Evolutionary conservation across 2,329 filamentous ascomycete species (phyloP).

Genomic region (Aquanectria penicillioides): DNA sequence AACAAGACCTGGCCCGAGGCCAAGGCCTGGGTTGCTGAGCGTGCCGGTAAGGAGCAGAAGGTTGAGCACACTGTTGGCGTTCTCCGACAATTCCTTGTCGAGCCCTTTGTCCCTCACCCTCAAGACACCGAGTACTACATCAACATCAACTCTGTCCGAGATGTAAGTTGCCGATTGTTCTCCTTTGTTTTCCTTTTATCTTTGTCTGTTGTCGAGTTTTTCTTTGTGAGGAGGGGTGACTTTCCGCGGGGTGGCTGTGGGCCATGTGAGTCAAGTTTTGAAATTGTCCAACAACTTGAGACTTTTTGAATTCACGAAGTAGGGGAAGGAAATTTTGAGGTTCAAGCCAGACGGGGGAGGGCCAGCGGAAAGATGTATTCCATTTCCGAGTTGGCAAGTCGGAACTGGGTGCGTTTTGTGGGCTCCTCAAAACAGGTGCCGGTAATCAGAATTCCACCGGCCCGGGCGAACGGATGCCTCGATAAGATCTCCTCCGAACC

Average conservation of each 20-base stretch:
- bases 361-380: constrained; percentile 32
- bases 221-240: neutral
- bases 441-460: constrained; percentile 42
- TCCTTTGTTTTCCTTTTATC: constrained; percentile 36
- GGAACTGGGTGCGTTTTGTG: constrained; percentile 36
- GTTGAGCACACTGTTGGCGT: constrained; percentile 92
- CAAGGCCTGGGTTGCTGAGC: constrained; percentile 90
- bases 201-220: constrained; percentile 21
- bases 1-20: constrained; percentile 98
- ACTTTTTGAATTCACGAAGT: neutral
- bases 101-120: constrained; percentile 97
- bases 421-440: constrained; percentile 34
- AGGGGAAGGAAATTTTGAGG: constrained; percentile 17
- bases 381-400: constrained; percentile 29
- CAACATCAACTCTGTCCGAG: constrained; percentile 99
- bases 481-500: constrained; percentile 41
- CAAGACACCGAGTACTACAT: constrained; percentile 99
- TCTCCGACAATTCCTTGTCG: constrained; percentile 94
- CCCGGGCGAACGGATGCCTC: constrained; percentile 53
- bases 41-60: constrained; percentile 90
- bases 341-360: constrained; percentile 15
- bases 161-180: constrained; percentile 74
- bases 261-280: neutral
- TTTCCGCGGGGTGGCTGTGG: neutral
- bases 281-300: neutral